A percentile compares a stretch with the other conserved stretches of the same genome.
Conservation (phyloP, 495 filamentous ascomycete genomes). For the Daldinia bambusicola region DNA sequence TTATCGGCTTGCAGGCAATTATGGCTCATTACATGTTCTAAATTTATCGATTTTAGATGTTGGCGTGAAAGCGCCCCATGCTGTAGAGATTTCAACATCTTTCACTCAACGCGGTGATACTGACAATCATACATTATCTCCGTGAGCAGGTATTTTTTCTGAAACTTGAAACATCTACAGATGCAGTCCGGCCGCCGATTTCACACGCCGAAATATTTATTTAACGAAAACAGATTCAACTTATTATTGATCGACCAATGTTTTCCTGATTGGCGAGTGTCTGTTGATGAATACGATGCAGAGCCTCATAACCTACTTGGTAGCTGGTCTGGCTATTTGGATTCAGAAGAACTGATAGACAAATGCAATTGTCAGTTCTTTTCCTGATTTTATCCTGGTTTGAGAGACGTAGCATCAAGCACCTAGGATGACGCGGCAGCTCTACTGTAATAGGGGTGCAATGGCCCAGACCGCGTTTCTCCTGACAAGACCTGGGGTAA, state of each 20-base stretch:
- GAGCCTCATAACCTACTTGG: not conserved
- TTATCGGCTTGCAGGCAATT: constrained; percentile 13
- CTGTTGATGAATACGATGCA: not conserved
- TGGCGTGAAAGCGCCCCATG: not conserved
- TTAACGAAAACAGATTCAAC: constrained; percentile 9
- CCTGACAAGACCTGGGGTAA: constrained; percentile 3
- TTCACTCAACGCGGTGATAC: constrained; percentile 23
- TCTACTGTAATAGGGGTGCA: constrained; percentile 14
- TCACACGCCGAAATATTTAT: constrained; percentile 32
- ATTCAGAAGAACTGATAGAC: constrained; percentile 10
- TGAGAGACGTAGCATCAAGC: constrained; percentile 28
- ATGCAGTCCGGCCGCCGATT: constrained; percentile 12
- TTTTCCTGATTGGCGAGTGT: not conserved
- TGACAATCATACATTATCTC: constrained; percentile 33
- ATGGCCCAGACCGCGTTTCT: constrained; percentile 10
- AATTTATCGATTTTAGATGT: constrained; percentile 22
- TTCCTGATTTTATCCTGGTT: constrained; percentile 20
- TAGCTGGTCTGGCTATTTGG: not conserved
- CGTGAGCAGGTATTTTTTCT: constrained; percentile 34
- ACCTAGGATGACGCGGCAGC: constrained; percentile 32
- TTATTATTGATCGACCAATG: not conserved
- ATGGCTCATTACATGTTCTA: constrained; percentile 36
- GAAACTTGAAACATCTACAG: constrained; percentile 26
- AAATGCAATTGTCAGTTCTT: not conserved
- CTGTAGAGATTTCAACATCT: constrained; percentile 14